Percentiles rank a stretch among this genome's conserved stretches.
Evolutionary conservation across 1,139 yeast genomes (phyloP).

Genomic region (Hyphopichia fennica): DNA sequence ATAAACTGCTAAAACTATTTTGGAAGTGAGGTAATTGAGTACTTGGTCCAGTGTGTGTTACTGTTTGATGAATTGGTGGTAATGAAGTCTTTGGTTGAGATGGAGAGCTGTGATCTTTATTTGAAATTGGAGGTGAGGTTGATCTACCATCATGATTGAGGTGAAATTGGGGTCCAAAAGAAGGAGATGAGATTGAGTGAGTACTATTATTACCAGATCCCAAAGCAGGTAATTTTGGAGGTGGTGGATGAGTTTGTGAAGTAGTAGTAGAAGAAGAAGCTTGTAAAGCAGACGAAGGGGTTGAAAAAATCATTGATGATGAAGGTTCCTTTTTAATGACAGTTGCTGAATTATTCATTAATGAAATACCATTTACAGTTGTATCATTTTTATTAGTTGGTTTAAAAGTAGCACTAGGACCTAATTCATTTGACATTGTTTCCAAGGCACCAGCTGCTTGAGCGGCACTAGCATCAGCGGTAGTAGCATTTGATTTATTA

Average conservation of each 20-base stretch:
- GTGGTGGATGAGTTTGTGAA: slow-evolving; percentile 4
- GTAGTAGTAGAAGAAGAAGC: slow-evolving; percentile 6
- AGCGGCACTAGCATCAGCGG: slow-evolving; percentile 18
- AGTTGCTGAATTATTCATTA: slow-evolving; percentile 22
- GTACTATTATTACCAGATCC: slow-evolving; percentile 17
- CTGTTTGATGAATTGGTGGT: slow-evolving; percentile 37
- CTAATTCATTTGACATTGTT: slow-evolving; percentile 48
- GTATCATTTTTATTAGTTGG: not conserved
- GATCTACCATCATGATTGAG: slow-evolving; percentile 8
- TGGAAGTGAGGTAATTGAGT: slow-evolving; percentile 30
- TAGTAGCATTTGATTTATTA: slow-evolving; percentile 9
- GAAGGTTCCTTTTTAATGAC: slow-evolving; percentile 15
- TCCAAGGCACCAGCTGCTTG: slow-evolving; percentile 66
- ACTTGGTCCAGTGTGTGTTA: slow-evolving; percentile 13
- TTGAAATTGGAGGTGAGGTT: slow-evolving; percentile 1
- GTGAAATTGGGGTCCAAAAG: slow-evolving; percentile 47
- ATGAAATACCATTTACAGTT: slow-evolving; percentile 19
- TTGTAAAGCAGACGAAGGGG: slow-evolving; percentile 38
- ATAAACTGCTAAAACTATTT: slow-evolving; percentile 12
- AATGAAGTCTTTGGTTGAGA: slow-evolving; percentile 22
- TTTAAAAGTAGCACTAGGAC: slow-evolving; percentile 47
- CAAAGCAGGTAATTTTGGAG: slow-evolving; percentile 36
- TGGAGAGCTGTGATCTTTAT: slow-evolving; percentile 9
- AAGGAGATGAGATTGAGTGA: slow-evolving; percentile 31
- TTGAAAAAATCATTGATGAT: slow-evolving; percentile 18